A percentile compares a stretch with the other conserved stretches of the same genome.
Conservation (phyloP, 129 eudicot genomes). For the Escallonia herrerae region DNA sequence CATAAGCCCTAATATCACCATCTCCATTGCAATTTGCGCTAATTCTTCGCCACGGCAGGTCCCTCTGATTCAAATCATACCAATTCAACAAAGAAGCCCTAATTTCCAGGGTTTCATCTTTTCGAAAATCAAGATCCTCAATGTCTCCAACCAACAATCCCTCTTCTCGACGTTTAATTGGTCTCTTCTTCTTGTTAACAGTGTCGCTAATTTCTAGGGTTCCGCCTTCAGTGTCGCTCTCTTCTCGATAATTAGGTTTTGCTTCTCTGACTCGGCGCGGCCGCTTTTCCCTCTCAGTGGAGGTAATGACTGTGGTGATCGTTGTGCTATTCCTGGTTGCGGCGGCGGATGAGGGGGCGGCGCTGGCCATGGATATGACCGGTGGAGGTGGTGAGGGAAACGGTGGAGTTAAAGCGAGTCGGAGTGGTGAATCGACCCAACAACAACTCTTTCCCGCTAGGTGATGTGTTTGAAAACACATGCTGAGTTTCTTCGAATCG, state of each 20-base stretch:
- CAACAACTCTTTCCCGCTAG: conserved; percentile 22
- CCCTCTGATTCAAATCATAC: conserved; percentile 75
- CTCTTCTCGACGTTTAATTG: background rate
- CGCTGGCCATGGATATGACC: background rate
- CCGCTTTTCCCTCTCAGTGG: conserved; percentile 15
- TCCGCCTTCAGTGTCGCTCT: background rate
- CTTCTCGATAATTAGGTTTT: conserved; percentile 14
- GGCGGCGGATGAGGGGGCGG: background rate
- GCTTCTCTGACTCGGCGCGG: conserved; percentile 15
- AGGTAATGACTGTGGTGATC: conserved; percentile 10
- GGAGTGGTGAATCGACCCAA: background rate
- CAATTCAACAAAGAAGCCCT: conserved; percentile 72
- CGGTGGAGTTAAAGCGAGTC: background rate
- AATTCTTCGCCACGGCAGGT: conserved; percentile 91
- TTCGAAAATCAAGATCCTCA: conserved; percentile 54
- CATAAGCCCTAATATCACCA: conserved; percentile 61
- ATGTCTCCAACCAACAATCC: conserved; percentile 33
- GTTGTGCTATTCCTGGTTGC: background rate
- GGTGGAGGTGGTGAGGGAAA: conserved; percentile 1
- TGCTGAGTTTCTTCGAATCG: no score
- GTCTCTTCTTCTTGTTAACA: background rate
- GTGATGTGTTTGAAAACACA: conserved; percentile 9
- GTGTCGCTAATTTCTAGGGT: no score
- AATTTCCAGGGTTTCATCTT: conserved; percentile 35
- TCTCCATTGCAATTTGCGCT: conserved; percentile 16